Base-by-base conservation (phyloP, 306 rosid species). In the Heteromeles arbutifolia region DNA sequence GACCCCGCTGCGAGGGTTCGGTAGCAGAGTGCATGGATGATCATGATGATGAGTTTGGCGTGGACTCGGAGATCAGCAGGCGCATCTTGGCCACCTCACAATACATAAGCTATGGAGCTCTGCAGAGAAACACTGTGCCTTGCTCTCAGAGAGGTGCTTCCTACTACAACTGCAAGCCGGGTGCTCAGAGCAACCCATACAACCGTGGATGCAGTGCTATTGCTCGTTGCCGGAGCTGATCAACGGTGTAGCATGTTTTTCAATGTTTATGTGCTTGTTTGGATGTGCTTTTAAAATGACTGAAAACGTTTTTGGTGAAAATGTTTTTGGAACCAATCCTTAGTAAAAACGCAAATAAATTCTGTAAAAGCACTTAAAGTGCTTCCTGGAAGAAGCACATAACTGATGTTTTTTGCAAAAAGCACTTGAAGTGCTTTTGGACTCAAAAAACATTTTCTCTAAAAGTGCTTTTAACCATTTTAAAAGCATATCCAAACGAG, bases 101-200 rank as follows among this genome's bases (percentile, higher is more conserved):
- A 31, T 92, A 90, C 83, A 82, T 92, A 80, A 92, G 98, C 86
- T 92, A 92, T 77, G 69, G 50, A 54, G 92, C 92, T 11, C 88
- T 92, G 81, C 89, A 87, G 84, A 70, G 89, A 8, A 88, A 92
- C 90, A 84, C 83, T 0, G 96, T 92, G 71, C 97, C 98, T 22
- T 92, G 98, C 80, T 90, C 96, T 39, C 78, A 13, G 8, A 87
- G 79, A 43, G 97, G 97, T 70, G 92, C 97, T 11, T 90, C 96
- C 50, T 92, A 92, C 83, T 92, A 92, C 85, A 92, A 92, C 73
- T 92, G 97, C 78, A 32, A 70, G 68, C 43, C 88, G 2, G 98
- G 94, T 62, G 91, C 93, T 0, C 64, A 85, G 11, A 91, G 91
- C 24, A 92, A 90, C 82, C 96, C 97, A 53, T 92, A 92, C 76